Base-by-base conservation (phyloP, 2,329 filamentous ascomycete species). In the Ceratocystis harringtonii region DNA sequence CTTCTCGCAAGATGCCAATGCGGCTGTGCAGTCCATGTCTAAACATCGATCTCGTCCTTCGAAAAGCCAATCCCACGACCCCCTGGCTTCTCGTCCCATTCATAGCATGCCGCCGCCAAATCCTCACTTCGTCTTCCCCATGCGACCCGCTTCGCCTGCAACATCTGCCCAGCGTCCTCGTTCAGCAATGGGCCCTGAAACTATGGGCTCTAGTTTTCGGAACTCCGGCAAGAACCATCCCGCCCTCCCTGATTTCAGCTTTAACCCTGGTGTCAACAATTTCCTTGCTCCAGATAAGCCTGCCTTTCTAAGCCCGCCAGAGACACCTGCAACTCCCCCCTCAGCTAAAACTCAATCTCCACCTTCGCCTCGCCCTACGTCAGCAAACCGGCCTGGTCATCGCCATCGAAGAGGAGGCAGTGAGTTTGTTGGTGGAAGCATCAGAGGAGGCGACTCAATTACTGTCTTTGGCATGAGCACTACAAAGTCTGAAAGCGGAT, bases 331-430 rank as follows among this genome's bases (percentile, higher is more conserved):
- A 75, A 76, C 17, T 81, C 81, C 63, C 2, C 32, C 45, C 12
- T 43, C 41, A 5, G 10, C 63, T 78, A 1, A 75, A 76, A 45
- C 43, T 19, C 45, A 72, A 77, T 1, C 73, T 77, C 19, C 81
- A 84, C 66, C n/a, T 80, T 82, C 5, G 80, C 85, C 19, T 78
- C 81, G 22, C 79, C 83, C 68, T 77, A 81, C 28, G 76, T 77
- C 41, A n/a, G 41, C 44, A 2, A 50, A 36, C 44, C 60, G 62
- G 44, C 60, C 63, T 52, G 84, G 86, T 25, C 88, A 91, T 72
- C 85, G 87, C 36, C 92, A 96, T 73, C 82, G 86, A 70, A 83
- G 92, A 71, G 88, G 88, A 64, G 88, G 85, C 32, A 96, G 91
- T 73, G 91, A 96, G 73, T 91, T 95, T 71, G 88, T 95, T 60